Evolutionary conservation across 257 asterid genomes (phyloP).

Genomic region (Solanum gandarillasii): DNA sequence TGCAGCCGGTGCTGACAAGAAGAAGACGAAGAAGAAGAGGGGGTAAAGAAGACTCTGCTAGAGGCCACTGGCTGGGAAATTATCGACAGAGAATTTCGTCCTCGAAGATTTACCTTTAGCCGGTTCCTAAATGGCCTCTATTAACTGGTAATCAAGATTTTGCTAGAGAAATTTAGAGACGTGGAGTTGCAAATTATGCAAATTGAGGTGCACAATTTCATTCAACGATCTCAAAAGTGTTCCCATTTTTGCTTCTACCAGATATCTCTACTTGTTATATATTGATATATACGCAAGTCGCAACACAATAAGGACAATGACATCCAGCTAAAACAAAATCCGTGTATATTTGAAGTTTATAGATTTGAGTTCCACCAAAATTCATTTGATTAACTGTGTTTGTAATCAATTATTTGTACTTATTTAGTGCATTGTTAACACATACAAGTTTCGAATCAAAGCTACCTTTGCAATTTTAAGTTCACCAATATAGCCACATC

Average conservation of each 20-base stretch:
- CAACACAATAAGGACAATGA: neutral
- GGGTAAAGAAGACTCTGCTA: neutral
- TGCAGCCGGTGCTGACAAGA: neutral
- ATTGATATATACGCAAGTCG: neutral
- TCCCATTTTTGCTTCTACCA: neutral
- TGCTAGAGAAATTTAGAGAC: conserved; percentile 57
- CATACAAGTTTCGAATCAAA: neutral
- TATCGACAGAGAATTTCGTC: conserved; percentile 62
- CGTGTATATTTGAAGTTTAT: neutral
- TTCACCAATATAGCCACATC: neutral
- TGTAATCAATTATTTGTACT: neutral
- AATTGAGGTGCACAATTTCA: neutral
- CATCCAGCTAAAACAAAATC: neutral
- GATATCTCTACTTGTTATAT: neutral
- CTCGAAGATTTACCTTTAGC: conserved; percentile 62
- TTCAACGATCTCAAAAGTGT: neutral
- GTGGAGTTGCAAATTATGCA: neutral
- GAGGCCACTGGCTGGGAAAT: conserved; percentile 44
- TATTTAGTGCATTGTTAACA: neutral
- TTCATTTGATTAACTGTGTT: neutral
- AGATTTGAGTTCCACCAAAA: neutral
- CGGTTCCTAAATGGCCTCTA: conserved; percentile 43
- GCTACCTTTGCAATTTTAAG: neutral
- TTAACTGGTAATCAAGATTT: conserved; percentile 76
- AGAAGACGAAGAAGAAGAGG: neutral